Evolutionary conservation across 306 rosid species (phyloP).

Genomic region (Urtica urens): DNA sequence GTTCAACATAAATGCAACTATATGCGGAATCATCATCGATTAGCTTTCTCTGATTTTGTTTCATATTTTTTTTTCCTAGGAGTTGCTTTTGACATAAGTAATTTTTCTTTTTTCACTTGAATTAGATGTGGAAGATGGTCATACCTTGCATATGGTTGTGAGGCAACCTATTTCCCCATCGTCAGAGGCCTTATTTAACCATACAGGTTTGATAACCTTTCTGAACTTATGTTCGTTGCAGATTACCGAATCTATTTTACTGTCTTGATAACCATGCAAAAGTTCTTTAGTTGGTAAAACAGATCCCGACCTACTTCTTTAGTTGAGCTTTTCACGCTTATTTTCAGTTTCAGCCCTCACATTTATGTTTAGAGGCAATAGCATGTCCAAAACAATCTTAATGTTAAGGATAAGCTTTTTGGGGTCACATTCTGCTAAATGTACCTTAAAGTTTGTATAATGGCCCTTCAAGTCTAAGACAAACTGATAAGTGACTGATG

Average conservation of each 20-base stretch:
- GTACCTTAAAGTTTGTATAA: no score
- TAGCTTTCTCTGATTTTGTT: not conserved
- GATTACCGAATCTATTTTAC: no score
- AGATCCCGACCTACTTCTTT: no score
- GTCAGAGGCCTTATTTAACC: conserved; percentile 41
- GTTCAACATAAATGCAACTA: no score
- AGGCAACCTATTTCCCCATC: conserved; percentile 67
- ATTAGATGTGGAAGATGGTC: conserved; percentile 98
- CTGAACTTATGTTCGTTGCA: no score
- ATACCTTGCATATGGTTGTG: conserved; percentile 90
- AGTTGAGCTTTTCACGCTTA: not conserved
- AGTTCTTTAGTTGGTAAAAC: no score
- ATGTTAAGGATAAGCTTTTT: not conserved
- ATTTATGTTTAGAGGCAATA: not conserved
- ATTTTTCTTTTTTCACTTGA: conserved; percentile 46
- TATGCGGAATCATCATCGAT: no score
- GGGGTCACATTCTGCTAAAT: not conserved
- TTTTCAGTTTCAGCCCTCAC: not conserved
- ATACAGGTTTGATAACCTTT: conserved; percentile 65
- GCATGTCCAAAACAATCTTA: not conserved
- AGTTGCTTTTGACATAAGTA: conserved; percentile 8
- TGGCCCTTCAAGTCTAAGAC: no score
- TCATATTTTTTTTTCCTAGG: not conserved
- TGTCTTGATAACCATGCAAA: no score
- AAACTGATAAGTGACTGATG: no score